Base-by-base conservation (phyloP, 1,284 basidiomycete species). In the Trichosporon sp. region DNA sequence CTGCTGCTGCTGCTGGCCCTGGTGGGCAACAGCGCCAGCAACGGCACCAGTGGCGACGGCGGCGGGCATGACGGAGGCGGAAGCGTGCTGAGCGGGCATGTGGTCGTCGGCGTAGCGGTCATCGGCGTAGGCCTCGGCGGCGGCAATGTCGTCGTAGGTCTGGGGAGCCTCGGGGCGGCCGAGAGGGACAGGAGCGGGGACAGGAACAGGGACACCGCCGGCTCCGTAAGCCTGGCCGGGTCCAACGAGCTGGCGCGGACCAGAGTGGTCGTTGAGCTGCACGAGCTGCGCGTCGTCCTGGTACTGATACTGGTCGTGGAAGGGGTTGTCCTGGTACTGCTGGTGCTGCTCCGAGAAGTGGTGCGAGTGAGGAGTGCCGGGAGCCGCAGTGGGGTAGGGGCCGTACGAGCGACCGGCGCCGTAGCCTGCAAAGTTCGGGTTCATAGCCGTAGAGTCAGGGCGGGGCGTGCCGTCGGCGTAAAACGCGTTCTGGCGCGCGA, bases 111-210 rank as follows among this genome's bases (percentile, higher is more conserved):
- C 69, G 58, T 72, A 72, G 51, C 71, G 69, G 69, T 72, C 71
- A 65, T 72, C 71, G 47, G 71, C 67, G 71, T 72, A 72, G 56
- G 68, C 75, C 65, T 81, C 79, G 63, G 72, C 72, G 11, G 72
- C 68, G 23, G 75, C 75, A 60, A 81, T 73, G 53, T 79, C 78
- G 56, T 73, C 75, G 31, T 74, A 71, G 3, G 75, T 73, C 23
- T 67, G 63, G 2, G 80, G 79, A 27, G 77, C 68, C 7, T 74
- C 71, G 21, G 80, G 80, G 56, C 78, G 74, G 68, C 80, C 80
- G 62, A 81, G 75, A 18, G 78, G 73, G 3, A 80, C 71, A 38
- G 78, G 76, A 21, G 71, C 69, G n/a, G 76, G 75, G 42, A 71
- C 71, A 32, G 66, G 60, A 15, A 51, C 35, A 27, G 58, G 44